Conservation (phyloP, 2,329 filamentous ascomycete species). For the Fusarium verrucosum region DNA sequence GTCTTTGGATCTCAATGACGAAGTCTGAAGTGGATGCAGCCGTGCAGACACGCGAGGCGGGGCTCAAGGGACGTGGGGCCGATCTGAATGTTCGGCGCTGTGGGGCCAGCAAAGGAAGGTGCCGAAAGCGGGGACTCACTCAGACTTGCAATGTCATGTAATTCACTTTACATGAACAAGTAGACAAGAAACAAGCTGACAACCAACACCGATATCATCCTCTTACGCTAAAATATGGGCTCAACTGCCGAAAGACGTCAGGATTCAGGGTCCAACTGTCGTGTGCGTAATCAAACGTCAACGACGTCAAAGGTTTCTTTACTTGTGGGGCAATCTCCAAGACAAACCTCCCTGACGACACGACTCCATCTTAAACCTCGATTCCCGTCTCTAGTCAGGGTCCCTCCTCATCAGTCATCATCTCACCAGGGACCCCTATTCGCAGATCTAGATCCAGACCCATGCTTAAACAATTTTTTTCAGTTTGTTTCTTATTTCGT, state of each 20-base stretch:
- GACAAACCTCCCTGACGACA: constrained; percentile 32
- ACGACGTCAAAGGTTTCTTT: constrained; percentile 19
- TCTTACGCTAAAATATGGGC: not conserved
- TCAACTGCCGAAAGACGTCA: constrained; percentile 13
- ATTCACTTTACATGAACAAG: constrained; percentile 1
- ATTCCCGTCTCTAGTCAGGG: constrained; percentile 36
- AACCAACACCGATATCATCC: not conserved
- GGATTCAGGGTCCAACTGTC: constrained; percentile 23
- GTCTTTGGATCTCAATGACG: constrained; percentile 32
- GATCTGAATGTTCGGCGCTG: constrained; percentile 16
- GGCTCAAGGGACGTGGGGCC: constrained; percentile 34
- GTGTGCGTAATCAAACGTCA: constrained; percentile 27
- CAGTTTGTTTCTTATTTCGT: constrained; percentile 33
- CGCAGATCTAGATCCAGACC: constrained; percentile 9
- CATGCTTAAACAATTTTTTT: constrained; percentile 14
- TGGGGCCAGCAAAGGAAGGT: constrained; percentile 25
- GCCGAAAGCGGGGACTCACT: constrained; percentile 26
- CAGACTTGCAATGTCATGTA: not conserved
- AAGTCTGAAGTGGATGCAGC: constrained; percentile 26
- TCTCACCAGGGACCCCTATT: constrained; percentile 3
- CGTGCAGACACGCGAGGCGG: constrained; percentile 18
- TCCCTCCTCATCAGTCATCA: constrained; percentile 26
- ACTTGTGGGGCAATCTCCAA: constrained; percentile 23
- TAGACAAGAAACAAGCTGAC: not conserved
- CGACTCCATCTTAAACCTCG: constrained; percentile 27